Percentiles rank a stretch among this genome's conserved stretches.
These are phyloP conservation scores for Mortierella alpina DNA, from an alignment of 192 early-diverging fungal species.

Conservation along the genomic window DNA sequence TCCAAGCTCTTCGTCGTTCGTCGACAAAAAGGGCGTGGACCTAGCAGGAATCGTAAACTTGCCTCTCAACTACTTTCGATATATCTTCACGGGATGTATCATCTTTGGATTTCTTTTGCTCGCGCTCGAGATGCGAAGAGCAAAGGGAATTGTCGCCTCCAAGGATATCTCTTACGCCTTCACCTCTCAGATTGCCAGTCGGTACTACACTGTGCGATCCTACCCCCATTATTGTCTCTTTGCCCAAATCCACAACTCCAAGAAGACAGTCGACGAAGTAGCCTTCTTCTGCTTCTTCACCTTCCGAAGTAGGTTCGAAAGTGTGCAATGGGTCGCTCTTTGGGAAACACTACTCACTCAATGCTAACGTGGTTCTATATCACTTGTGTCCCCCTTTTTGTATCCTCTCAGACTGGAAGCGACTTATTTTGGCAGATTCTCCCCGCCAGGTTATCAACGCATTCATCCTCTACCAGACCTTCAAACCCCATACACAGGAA, in stretches of 20 bases:
- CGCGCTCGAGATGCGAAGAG: constrained; percentile 76
- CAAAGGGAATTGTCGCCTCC: constrained; percentile 68
- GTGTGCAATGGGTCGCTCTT: neutral
- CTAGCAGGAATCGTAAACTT: constrained; percentile 30
- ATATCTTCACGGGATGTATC: constrained; percentile 72
- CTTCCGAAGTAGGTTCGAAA: constrained; percentile 73
- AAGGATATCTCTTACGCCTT: constrained; percentile 83
- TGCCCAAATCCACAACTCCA: constrained; percentile 72
- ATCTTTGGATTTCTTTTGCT: constrained; percentile 76
- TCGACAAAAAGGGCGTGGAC: neutral
- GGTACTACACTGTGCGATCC: constrained; percentile 77
- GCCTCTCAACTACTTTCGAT: constrained; percentile 60
- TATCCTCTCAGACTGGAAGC: constrained; percentile 75
- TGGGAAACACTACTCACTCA: neutral
- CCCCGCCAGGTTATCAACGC: constrained; percentile 82
- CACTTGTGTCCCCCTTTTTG: neutral
- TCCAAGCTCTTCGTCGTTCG: constrained; percentile 17
- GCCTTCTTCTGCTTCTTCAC: constrained; percentile 91
- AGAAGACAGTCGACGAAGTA: constrained; percentile 71
- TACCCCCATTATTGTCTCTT: constrained; percentile 90
- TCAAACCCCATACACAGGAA: constrained; percentile 5
- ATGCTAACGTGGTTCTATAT: neutral
- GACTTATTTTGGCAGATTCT: constrained; percentile 83
- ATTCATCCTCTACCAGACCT: constrained; percentile 59
- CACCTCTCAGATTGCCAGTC: constrained; percentile 78